Percentiles rank a stretch among this genome's conserved stretches.
Conservation (phyloP, 257 asterid species). For the Solanum paucissectum region DNA sequence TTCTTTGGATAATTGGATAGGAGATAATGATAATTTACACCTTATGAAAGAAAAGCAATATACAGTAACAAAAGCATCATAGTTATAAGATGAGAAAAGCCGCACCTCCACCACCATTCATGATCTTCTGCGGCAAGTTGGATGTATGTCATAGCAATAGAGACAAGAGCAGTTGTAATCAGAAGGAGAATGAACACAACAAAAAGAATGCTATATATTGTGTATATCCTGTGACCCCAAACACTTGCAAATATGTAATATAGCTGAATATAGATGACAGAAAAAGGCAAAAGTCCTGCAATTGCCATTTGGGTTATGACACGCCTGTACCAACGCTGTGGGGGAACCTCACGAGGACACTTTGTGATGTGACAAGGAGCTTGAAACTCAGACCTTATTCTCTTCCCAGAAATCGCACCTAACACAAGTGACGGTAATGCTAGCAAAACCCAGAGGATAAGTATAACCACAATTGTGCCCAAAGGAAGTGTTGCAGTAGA, state of each 20-base stretch:
- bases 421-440: constrained; percentile 11
- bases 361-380: constrained; percentile 12
- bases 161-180: constrained; percentile 4
- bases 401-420: constrained; percentile 6
- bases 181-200: constrained; percentile 2
- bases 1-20: not conserved
- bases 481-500: constrained; percentile 14
- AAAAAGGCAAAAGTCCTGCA: constrained; percentile 12
- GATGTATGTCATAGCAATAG: constrained; percentile 3
- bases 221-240: constrained; percentile 14
- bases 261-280: constrained; percentile 4
- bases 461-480: constrained; percentile 2
- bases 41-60: not conserved
- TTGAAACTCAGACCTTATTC: not conserved
- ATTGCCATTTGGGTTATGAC: constrained; percentile 9
- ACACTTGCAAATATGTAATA: constrained; percentile 9
- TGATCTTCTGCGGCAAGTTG: constrained; percentile 13
- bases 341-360: constrained; percentile 14
- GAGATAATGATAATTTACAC: not conserved
- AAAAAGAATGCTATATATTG: constrained; percentile 4
- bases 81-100: not conserved
- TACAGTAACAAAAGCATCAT: not conserved
- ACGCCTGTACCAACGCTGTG: constrained; percentile 5
- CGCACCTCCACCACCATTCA: constrained; percentile 19
- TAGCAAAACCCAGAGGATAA: constrained; percentile 5